A percentile compares a stretch with the other conserved stretches of the same genome.
Evolutionary conservation across 495 filamentous ascomycete species (phyloP).

Genomic region (Neurospora sp.): DNA sequence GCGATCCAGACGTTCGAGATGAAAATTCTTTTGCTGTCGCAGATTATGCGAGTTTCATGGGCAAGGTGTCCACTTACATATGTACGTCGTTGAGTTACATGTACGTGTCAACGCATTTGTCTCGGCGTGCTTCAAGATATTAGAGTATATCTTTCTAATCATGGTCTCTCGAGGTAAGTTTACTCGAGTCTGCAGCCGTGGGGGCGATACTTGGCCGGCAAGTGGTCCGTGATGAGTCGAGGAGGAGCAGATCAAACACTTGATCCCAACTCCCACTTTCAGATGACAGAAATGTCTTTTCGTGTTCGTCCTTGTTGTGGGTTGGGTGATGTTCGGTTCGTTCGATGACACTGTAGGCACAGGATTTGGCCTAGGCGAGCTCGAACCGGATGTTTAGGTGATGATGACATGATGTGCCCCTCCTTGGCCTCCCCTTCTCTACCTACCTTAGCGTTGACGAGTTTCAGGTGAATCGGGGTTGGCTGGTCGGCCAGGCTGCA

Average conservation of each 20-base stretch:
- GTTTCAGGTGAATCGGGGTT: slow-evolving; percentile 19
- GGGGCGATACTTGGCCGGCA: neutral
- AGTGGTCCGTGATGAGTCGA: neutral
- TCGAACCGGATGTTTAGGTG: neutral
- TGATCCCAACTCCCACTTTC: neutral
- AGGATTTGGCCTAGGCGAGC: neutral
- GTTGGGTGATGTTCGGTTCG: neutral
- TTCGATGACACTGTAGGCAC: neutral
- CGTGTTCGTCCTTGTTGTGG: neutral
- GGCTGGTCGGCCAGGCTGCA: neutral
- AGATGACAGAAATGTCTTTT: neutral
- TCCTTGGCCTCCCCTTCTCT: slow-evolving; percentile 2
- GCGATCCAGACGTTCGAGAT: neutral
- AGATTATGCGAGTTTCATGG: neutral
- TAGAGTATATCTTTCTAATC: neutral
- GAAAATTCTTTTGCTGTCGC: neutral
- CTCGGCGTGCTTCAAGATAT: neutral
- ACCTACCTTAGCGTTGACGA: slow-evolving; percentile 16
- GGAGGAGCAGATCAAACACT: neutral
- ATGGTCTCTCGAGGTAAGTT: neutral
- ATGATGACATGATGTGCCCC: slow-evolving; percentile 13
- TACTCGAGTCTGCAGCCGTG: neutral
- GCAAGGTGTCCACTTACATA: neutral
- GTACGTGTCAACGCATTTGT: neutral
- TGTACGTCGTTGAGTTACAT: neutral